These are phyloP conservation scores for Rosa hybrid DNA, from an alignment of 331 rosid species.

Conservation along the genomic window DNA sequence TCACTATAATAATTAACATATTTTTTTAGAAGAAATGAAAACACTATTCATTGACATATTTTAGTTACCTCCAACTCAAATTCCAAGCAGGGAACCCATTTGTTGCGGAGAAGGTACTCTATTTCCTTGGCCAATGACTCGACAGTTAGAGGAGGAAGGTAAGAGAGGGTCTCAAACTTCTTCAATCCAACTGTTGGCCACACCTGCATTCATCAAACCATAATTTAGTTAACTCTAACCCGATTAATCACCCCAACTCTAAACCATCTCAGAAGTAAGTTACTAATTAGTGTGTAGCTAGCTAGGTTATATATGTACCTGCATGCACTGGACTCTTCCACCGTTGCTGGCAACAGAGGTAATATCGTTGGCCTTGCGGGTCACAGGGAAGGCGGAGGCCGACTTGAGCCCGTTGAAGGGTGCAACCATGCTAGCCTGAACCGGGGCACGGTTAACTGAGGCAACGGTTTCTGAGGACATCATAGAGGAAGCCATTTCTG, in stretches of 20 bases:
- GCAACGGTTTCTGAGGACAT: slow-evolving; percentile 56
- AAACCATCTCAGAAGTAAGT: background rate
- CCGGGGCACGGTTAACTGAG: slow-evolving; percentile 47
- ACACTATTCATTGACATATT: background rate
- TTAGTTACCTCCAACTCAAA: slow-evolving; percentile 51
- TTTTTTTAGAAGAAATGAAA: too few species aligned
- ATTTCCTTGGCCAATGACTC: slow-evolving; percentile 47
- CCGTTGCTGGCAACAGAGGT: slow-evolving; percentile 72
- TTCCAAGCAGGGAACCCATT: slow-evolving; percentile 82
- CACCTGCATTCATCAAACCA: slow-evolving; percentile 42
- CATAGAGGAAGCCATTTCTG: slow-evolving; percentile 57
- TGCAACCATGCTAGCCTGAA: slow-evolving; percentile 54
- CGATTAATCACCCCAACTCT: background rate
- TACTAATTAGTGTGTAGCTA: background rate
- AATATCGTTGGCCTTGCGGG: slow-evolving; percentile 71
- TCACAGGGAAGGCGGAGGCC: slow-evolving; percentile 49
- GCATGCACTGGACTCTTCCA: slow-evolving; percentile 69
- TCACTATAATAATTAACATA: background rate
- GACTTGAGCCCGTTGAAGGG: slow-evolving; percentile 81
- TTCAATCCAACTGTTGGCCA: slow-evolving; percentile 66
- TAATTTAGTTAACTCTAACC: background rate
- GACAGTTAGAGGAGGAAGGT: slow-evolving; percentile 34
- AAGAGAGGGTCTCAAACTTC: slow-evolving; percentile 90
- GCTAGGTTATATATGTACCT: slow-evolving; percentile 30
- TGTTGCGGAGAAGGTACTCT: slow-evolving; percentile 52